A percentile compares a stretch with the other conserved stretches of the same genome.
Evolutionary conservation across 2,329 filamentous ascomycete species (phyloP).

Genomic region (Trichophyton verrucosum): DNA sequence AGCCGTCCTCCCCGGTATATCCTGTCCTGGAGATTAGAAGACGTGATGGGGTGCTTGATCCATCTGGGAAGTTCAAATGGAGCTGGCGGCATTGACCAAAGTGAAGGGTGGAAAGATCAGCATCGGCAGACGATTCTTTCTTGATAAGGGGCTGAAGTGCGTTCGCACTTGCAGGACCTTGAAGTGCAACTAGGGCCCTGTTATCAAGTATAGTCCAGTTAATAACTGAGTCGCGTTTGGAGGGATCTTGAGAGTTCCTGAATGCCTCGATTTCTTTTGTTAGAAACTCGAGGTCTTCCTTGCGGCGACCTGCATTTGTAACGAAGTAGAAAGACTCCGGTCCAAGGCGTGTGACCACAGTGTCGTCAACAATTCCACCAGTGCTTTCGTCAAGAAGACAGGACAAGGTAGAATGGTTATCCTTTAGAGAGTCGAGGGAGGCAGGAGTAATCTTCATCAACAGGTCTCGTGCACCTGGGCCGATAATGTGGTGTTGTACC

Average conservation of each 20-base stretch:
- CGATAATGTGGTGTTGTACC: conserved; percentile 72
- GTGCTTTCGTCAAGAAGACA: conserved; percentile 64
- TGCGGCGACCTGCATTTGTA: conserved; percentile 82
- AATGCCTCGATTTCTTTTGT: conserved; percentile 53
- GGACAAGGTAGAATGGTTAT: conserved; percentile 69
- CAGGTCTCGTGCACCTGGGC: conserved; percentile 66
- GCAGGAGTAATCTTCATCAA: conserved; percentile 75
- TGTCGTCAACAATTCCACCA: conserved; percentile 91
- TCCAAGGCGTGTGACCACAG: conserved; percentile 70
- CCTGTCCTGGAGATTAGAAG: conserved; percentile 76
- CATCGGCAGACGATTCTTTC: conserved; percentile 31
- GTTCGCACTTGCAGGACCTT: conserved; percentile 65
- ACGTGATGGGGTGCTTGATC: conserved; percentile 38
- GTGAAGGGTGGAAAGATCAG: conserved; percentile 55
- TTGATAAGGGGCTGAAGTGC: conserved; percentile 54
- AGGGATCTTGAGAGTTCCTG: conserved; percentile 40
- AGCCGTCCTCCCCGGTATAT: conserved; percentile 96
- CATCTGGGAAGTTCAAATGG: conserved; percentile 48
- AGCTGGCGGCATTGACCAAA: conserved; percentile 67
- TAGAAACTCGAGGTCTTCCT: conserved; percentile 76
- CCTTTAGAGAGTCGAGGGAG: conserved; percentile 50
- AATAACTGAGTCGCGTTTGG: conserved; percentile 38
- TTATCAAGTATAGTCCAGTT: conserved; percentile 58
- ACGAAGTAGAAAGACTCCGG: conserved; percentile 77
- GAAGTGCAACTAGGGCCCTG: conserved; percentile 73